Conservation (phyloP, 106 monocot species). For the Ottelia alismoides region DNA sequence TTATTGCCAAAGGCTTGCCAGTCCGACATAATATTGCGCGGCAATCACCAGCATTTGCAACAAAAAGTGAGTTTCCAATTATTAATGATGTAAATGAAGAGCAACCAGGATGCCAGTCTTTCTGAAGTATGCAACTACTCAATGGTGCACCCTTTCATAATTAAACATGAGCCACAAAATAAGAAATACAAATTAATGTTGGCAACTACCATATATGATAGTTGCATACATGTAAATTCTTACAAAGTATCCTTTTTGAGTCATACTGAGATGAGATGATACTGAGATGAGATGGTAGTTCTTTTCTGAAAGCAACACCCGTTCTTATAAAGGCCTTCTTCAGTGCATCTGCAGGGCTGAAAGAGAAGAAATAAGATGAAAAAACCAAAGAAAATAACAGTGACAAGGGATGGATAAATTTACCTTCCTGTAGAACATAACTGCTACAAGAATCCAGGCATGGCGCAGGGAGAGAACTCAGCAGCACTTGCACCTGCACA, state of each 20-base stretch:
- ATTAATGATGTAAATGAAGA: slow-evolving; percentile 66
- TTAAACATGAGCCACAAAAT: too few relatives aligned
- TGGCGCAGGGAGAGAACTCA: slow-evolving; percentile 77
- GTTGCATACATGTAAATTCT: too few relatives aligned
- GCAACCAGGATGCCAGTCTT: slow-evolving; percentile 92
- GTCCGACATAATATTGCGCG: slow-evolving; percentile 64
- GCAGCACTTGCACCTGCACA: slow-evolving; percentile 88
- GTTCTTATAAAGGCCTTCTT: slow-evolving; percentile 72
- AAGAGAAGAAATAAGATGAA: not conserved
- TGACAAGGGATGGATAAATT: not conserved
- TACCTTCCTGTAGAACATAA: slow-evolving; percentile 34
- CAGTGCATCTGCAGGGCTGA: slow-evolving; percentile 75
- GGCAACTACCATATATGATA: too few relatives aligned
- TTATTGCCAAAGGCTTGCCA: slow-evolving; percentile 64
- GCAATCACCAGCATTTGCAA: slow-evolving; percentile 99
- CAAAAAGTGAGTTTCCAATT: slow-evolving; percentile 58
- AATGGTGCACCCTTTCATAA: too few relatives aligned
- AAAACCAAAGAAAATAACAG: not conserved
- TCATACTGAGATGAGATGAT: slow-evolving; percentile 31
- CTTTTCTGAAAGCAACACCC: slow-evolving; percentile 72
- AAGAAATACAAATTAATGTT: too few relatives aligned
- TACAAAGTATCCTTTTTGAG: slow-evolving; percentile 48
- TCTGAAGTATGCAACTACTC: too few relatives aligned
- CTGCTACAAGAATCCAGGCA: slow-evolving; percentile 56
- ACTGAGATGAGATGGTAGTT: too few relatives aligned